Evolutionary conservation across 495 filamentous ascomycete species (phyloP).

Genomic region (Bombardia bombarda): DNA sequence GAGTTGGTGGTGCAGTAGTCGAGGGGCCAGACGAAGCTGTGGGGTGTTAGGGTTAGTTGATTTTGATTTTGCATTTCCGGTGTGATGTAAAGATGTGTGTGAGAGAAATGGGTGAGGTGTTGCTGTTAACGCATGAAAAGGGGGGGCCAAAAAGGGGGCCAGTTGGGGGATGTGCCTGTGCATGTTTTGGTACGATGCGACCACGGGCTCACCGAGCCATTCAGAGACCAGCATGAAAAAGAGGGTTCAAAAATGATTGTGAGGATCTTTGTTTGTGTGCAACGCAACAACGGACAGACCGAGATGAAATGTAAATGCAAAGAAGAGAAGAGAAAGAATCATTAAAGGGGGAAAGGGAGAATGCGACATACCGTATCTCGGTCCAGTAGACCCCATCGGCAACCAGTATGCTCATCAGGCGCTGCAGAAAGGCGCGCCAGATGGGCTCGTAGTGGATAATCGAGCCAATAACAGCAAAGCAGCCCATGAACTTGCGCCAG

Average conservation of each 20-base stretch:
- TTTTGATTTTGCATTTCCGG: not conserved
- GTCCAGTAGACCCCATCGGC: slow-evolving; percentile 77
- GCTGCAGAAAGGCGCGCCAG: slow-evolving; percentile 63
- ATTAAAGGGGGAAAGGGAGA: not conserved
- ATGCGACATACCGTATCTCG: slow-evolving; percentile 45
- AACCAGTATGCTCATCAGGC: slow-evolving; percentile 57
- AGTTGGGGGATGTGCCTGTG: no score
- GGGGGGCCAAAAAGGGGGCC: no score
- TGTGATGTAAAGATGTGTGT: not conserved
- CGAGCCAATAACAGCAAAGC: slow-evolving; percentile 61
- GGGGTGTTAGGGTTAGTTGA: not conserved
- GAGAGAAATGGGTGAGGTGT: no score
- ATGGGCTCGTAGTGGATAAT: slow-evolving; percentile 89
- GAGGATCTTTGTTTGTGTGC: no score
- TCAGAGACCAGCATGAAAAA: no score
- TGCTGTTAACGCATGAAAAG: no score
- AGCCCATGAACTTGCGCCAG: slow-evolving; percentile 67
- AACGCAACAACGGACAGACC: no score
- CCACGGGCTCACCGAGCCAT: no score
- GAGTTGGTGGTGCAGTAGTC: slow-evolving; percentile 51
- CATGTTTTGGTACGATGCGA: no score
- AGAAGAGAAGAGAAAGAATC: not conserved
- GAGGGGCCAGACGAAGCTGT: slow-evolving; percentile 50
- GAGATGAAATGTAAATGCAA: not conserved
- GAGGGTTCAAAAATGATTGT: no score